A percentile compares a stretch with the other conserved stretches of the same genome.
These are phyloP conservation scores for Acorus calamus DNA, from an alignment of 106 monocot species.

Conservation along the genomic window DNA sequence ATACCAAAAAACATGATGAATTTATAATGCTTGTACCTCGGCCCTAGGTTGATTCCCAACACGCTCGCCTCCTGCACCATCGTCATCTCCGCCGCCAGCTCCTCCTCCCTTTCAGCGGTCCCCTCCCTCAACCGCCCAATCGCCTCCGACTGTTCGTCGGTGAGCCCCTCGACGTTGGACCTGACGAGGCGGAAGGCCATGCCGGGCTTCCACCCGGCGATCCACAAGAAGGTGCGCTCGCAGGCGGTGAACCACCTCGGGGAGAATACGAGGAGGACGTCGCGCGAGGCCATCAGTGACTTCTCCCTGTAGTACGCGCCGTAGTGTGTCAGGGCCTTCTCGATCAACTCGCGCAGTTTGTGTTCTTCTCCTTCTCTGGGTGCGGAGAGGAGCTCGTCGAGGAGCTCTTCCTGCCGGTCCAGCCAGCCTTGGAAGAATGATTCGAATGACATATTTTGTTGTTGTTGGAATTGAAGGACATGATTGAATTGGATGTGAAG, in stretches of 20 bases:
- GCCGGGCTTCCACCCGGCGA: conserved; percentile 28
- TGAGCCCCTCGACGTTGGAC: background rate
- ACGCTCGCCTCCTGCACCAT: conserved; percentile 16
- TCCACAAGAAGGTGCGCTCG: conserved; percentile 39
- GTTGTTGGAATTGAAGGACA: too few relatives aligned
- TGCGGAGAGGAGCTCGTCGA: conserved; percentile 5
- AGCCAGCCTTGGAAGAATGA: conserved; percentile 19
- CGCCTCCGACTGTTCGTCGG: background rate
- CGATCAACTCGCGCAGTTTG: background rate
- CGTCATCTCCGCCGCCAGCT: conserved; percentile 9
- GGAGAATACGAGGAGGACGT: conserved; percentile 21
- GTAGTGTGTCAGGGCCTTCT: conserved; percentile 13
- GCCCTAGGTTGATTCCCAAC: conserved; percentile 10
- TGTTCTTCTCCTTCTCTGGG: background rate
- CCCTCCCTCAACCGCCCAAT: background rate
- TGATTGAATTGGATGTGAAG: too few relatives aligned
- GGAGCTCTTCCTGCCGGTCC: conserved; percentile 13
- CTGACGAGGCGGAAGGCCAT: conserved; percentile 22
- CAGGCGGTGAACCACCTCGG: conserved; percentile 31
- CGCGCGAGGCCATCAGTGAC: conserved; percentile 15
- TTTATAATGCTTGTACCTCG: too few relatives aligned
- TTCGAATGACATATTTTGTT: background rate
- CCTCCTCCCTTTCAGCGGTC: background rate
- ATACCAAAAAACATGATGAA: too few relatives aligned
- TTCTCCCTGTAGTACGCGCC: conserved; percentile 20